Evolutionary conservation across 2,329 filamentous ascomycete genomes (phyloP).

Genomic region (Metarhizium rileyi): DNA sequence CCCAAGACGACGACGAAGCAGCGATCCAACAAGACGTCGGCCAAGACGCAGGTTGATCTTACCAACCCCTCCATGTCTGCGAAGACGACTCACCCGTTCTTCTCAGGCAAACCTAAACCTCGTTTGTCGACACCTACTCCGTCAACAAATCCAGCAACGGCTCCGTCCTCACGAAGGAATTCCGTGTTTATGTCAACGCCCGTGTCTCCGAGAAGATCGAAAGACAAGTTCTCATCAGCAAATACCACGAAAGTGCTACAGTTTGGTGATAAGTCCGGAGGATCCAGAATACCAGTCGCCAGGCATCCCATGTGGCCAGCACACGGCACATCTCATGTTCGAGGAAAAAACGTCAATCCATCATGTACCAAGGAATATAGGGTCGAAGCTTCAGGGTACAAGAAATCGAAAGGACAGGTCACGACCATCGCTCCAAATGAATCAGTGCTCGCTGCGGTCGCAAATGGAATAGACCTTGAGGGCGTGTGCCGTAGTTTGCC

Average conservation of each 20-base stretch:
- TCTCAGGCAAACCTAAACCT: constrained; percentile 25
- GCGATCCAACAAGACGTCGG: background rate
- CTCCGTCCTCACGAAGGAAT: constrained; percentile 21
- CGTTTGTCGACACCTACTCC: constrained; percentile 12
- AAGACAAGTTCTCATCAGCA: constrained; percentile 18
- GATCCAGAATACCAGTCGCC: constrained; percentile 55
- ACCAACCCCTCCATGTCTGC: constrained; percentile 9
- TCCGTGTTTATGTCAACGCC: constrained; percentile 44
- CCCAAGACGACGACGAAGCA: constrained; percentile 14
- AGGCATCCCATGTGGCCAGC: constrained; percentile 63
- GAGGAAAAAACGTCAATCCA: constrained; percentile 28
- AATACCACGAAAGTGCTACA: constrained; percentile 22
- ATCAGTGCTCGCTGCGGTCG: constrained; percentile 28
- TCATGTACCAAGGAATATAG: background rate
- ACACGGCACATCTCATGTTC: constrained; percentile 53
- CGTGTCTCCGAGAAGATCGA: constrained; percentile 37
- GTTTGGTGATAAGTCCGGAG: constrained; percentile 34
- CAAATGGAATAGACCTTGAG: constrained; percentile 17
- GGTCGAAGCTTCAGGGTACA: constrained; percentile 10
- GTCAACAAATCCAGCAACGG: constrained; percentile 13
- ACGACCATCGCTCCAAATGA: constrained; percentile 31
- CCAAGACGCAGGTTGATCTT: constrained; percentile 4
- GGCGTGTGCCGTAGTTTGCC: constrained; percentile 19
- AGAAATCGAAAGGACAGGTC: constrained; percentile 41
- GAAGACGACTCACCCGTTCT: constrained; percentile 34